A percentile compares a stretch with the other conserved stretches of the same genome.
phyloP scores from a whole-genome alignment of 2,329 filamentous ascomycete species.

The Aspergillus hiratsukae region DNA sequence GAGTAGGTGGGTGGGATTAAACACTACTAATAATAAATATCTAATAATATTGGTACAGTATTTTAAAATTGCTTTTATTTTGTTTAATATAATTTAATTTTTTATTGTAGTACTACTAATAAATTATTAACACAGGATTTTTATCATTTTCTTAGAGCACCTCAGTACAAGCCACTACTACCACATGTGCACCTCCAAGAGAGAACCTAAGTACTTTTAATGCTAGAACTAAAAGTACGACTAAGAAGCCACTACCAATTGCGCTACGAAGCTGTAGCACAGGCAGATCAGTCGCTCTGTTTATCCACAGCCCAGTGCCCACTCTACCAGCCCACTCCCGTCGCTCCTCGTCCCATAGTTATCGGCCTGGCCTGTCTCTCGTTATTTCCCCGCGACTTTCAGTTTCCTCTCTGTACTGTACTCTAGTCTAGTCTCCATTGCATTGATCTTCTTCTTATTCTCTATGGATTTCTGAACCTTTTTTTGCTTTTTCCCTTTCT shows the following conservation, averaged over 20 bases:
- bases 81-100: background rate
- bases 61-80: slow-evolving; percentile 4
- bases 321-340: slow-evolving; percentile 15
- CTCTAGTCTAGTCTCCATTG: background rate
- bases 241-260: slow-evolving; percentile 24
- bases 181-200: slow-evolving; percentile 5
- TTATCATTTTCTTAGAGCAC: background rate
- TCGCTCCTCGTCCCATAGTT: slow-evolving; percentile 17
- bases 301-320: slow-evolving; percentile 29
- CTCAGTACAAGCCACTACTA: slow-evolving; percentile 2
- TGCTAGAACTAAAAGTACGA: slow-evolving; percentile 19
- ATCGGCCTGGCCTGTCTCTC: slow-evolving; percentile 29
- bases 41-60: slow-evolving; percentile 5
- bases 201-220: slow-evolving; percentile 4
- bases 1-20: background rate
- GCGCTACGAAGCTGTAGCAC: slow-evolving; percentile 29
- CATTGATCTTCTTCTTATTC: slow-evolving; percentile 28
- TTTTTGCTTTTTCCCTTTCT: slow-evolving; percentile 22
- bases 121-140: background rate
- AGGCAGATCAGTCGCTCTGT: slow-evolving; percentile 32
- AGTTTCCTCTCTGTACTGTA: slow-evolving; percentile 13
- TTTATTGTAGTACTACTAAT: background rate
- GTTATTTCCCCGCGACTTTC: slow-evolving; percentile 25
- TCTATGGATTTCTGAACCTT: slow-evolving; percentile 21
- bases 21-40: background rate